phyloP scores from a whole-genome alignment of 345 rosid genomes.

The Citrus reticulata region DNA sequence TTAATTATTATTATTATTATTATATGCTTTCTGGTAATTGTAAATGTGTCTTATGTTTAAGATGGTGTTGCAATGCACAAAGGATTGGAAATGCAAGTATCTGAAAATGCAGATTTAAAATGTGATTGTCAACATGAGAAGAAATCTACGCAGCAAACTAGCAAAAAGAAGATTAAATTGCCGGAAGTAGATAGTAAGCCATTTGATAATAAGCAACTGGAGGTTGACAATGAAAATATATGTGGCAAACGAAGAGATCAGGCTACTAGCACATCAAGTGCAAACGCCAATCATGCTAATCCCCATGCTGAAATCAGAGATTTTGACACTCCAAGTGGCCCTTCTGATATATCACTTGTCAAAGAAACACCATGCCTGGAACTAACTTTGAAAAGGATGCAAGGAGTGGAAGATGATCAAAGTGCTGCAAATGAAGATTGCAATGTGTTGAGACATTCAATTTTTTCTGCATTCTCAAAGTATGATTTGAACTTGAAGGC shows the following conservation, averaged over 20 bases:
- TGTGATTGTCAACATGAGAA: slow-evolving; percentile 22
- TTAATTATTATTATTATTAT: neutral
- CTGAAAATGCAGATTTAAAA: slow-evolving; percentile 17
- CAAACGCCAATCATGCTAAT: slow-evolving; percentile 17
- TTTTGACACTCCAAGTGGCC: slow-evolving; percentile 24
- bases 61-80: slow-evolving; percentile 26
- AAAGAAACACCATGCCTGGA: slow-evolving; percentile 43
- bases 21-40: neutral
- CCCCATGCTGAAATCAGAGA: slow-evolving; percentile 30
- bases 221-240: slow-evolving; percentile 23
- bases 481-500: slow-evolving; percentile 27
- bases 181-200: slow-evolving; percentile 28
- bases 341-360: slow-evolving; percentile 31
- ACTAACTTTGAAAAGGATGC: slow-evolving; percentile 38
- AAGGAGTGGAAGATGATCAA: slow-evolving; percentile 33
- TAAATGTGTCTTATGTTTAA: slow-evolving; percentile 1
- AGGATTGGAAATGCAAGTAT: slow-evolving; percentile 27
- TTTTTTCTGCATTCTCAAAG: slow-evolving; percentile 77
- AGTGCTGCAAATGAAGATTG: slow-evolving; percentile 36
- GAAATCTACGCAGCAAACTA: slow-evolving; percentile 5
- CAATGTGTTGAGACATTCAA: slow-evolving; percentile 59
- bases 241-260: slow-evolving; percentile 13
- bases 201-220: slow-evolving; percentile 19
- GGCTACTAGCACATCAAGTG: slow-evolving; percentile 9
- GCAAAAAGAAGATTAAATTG: slow-evolving; percentile 10